A percentile compares a stretch with the other conserved stretches of the same genome.
Conservation (phyloP, 2,329 filamentous ascomycete genomes). For the Pyricularia pennisetigena region DNA sequence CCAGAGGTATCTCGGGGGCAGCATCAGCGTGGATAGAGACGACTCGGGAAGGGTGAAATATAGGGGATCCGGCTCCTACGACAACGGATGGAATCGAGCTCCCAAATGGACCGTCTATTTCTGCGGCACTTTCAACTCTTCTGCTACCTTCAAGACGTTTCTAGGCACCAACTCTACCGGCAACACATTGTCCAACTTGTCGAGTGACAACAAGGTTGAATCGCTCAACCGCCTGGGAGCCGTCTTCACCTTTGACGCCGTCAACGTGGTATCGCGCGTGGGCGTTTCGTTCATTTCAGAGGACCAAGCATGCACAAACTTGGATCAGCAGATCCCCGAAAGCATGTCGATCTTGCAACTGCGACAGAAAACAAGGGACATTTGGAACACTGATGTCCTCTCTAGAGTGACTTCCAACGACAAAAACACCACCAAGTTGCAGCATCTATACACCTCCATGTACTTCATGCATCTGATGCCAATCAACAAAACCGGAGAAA, state of each 20-base stretch:
- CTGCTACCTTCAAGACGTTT: slow-evolving; percentile 34
- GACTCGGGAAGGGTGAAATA: slow-evolving; percentile 33
- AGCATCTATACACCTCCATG: slow-evolving; percentile 55
- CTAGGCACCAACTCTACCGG: slow-evolving; percentile 22
- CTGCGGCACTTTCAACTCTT: slow-evolving; percentile 45
- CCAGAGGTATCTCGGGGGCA: slow-evolving; percentile 54
- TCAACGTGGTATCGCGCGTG: slow-evolving; percentile 44
- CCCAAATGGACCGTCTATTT: slow-evolving; percentile 54
- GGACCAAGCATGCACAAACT: slow-evolving; percentile 47
- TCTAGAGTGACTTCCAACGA: slow-evolving; percentile 53
- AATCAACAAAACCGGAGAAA: slow-evolving; percentile 62
- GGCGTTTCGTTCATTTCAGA: slow-evolving; percentile 61
- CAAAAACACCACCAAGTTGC: slow-evolving; percentile 41
- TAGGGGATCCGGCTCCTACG: slow-evolving; percentile 50
- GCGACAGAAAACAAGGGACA: slow-evolving; percentile 32
- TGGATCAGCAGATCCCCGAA: slow-evolving; percentile 43
- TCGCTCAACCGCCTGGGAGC: slow-evolving; percentile 30
- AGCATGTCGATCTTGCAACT: slow-evolving; percentile 32
- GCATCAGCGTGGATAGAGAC: slow-evolving; percentile 39
- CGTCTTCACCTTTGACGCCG: slow-evolving; percentile 42
- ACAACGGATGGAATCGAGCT: slow-evolving; percentile 57
- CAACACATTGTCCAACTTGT: slow-evolving; percentile 21
- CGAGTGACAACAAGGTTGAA: slow-evolving; percentile 19
- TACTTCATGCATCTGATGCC: slow-evolving; percentile 63
- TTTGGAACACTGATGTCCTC: slow-evolving; percentile 54